Evolutionary conservation across 2,329 filamentous ascomycete genomes (phyloP).

Genomic region (Cryphonectria carpinicola): DNA sequence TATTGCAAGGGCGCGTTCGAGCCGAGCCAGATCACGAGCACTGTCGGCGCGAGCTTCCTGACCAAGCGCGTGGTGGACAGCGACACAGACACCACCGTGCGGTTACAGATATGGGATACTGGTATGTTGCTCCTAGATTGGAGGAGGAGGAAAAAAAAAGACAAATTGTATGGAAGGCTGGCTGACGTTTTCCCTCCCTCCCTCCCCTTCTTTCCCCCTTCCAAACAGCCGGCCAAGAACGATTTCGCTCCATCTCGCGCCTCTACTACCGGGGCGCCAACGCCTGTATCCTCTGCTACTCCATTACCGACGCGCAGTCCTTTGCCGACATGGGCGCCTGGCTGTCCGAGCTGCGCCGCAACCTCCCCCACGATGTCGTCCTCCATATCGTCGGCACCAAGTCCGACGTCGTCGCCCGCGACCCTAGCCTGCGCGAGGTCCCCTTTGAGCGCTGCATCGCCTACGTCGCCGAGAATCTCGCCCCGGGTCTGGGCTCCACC

Average conservation of each 20-base stretch:
- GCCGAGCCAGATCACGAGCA: slow-evolving; percentile 66
- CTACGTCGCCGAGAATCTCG: slow-evolving; percentile 90
- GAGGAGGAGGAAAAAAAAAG: neutral
- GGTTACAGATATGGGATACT: slow-evolving; percentile 97
- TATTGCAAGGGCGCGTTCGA: slow-evolving; percentile 75
- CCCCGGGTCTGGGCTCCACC: slow-evolving; percentile 69
- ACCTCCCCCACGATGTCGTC: slow-evolving; percentile 77
- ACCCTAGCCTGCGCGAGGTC: slow-evolving; percentile 78
- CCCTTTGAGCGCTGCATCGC: slow-evolving; percentile 95
- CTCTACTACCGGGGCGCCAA: slow-evolving; percentile 97
- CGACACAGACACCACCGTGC: slow-evolving; percentile 82
- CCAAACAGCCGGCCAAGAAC: slow-evolving; percentile 76
- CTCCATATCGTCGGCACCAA: slow-evolving; percentile 96
- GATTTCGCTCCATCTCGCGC: slow-evolving; percentile 91
- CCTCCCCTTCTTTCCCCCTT: slow-evolving; percentile 5
- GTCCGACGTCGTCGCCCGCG: slow-evolving; percentile 84
- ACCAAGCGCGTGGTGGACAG: slow-evolving; percentile 81
- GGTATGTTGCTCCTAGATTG: slow-evolving; percentile 46
- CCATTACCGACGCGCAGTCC: slow-evolving; percentile 83
- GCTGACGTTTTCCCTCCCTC: slow-evolving; percentile 4
- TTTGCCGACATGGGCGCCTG: slow-evolving; percentile 93
- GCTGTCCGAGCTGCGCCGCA: slow-evolving; percentile 82
- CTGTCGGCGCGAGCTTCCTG: slow-evolving; percentile 80
- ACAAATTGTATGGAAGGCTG: neutral
- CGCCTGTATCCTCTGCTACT: slow-evolving; percentile 92